Conservation (phyloP, 352 stramenopile genomes). For the Pythium scleroteichum region DNA sequence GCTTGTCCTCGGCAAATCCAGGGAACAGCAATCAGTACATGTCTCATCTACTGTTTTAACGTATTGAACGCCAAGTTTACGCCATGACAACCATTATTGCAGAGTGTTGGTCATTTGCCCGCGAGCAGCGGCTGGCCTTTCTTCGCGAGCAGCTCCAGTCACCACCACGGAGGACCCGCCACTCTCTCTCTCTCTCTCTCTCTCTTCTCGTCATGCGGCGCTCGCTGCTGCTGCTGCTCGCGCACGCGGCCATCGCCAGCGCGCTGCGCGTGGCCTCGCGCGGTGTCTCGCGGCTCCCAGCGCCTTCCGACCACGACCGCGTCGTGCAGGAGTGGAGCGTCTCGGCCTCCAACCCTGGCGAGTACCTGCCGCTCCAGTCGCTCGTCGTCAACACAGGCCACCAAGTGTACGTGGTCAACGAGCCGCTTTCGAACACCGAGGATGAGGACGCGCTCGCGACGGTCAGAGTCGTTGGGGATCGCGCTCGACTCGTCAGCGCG, state of each 20-base stretch:
- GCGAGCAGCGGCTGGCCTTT: no score
- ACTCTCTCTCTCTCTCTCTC: no score
- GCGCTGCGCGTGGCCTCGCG: neutral
- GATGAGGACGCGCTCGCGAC: neutral
- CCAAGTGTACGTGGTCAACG: slow-evolving; percentile 16
- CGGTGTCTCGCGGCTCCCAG: neutral
- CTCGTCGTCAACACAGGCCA: neutral
- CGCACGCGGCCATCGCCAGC: no score
- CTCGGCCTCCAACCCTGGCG: neutral
- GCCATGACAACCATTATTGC: no score
- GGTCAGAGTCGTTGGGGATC: slow-evolving; percentile 9
- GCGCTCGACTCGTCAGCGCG: neutral
- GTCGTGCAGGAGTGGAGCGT: slow-evolving; percentile 5
- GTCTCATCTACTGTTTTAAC: no score
- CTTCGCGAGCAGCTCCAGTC: no score
- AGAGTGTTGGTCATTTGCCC: no score
- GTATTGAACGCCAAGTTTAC: no score
- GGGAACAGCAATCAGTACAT: no score
- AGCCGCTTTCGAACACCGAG: neutral
- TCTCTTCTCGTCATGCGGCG: no score
- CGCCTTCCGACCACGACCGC: neutral
- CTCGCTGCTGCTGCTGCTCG: neutral
- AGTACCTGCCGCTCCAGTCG: neutral
- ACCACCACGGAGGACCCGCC: no score
- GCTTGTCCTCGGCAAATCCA: no score